phyloP scores from a whole-genome alignment of 2,329 filamentous ascomycete genomes.

The Diaporthe sp. region DNA sequence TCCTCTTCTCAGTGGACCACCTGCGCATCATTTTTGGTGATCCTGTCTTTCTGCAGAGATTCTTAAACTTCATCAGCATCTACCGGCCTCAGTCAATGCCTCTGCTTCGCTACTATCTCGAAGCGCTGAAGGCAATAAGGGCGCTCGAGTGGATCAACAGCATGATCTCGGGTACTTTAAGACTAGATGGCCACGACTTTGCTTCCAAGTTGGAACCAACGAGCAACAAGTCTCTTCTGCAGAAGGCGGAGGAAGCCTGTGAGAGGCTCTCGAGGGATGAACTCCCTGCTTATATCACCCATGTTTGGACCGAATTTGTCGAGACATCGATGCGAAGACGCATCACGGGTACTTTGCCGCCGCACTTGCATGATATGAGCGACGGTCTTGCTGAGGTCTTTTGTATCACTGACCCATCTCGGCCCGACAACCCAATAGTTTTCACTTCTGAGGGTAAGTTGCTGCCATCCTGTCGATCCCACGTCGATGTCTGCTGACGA shows the following conservation, averaged over 20 bases:
- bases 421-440: slow-evolving; percentile 79
- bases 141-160: slow-evolving; percentile 79
- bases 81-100: slow-evolving; percentile 71
- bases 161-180: slow-evolving; percentile 69
- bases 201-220: slow-evolving; percentile 60
- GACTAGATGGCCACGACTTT: slow-evolving; percentile 66
- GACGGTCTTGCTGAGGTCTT: slow-evolving; percentile 83
- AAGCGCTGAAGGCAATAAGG: slow-evolving; percentile 75
- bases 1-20: slow-evolving; percentile 67
- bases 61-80: slow-evolving; percentile 73
- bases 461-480: neutral
- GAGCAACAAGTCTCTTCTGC: slow-evolving; percentile 67
- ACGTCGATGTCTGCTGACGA: neutral
- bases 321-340: slow-evolving; percentile 74
- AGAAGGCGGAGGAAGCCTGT: slow-evolving; percentile 74
- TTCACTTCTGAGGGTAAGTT: slow-evolving; percentile 77
- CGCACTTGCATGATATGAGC: slow-evolving; percentile 73
- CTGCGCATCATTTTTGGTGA: slow-evolving; percentile 40
- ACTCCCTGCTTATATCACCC: slow-evolving; percentile 77
- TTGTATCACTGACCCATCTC: slow-evolving; percentile 79
- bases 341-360: slow-evolving; percentile 74
- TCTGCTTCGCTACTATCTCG: slow-evolving; percentile 76
- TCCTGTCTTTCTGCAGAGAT: slow-evolving; percentile 54
- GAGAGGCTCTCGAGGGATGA: slow-evolving; percentile 73
- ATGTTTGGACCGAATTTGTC: slow-evolving; percentile 76